Base-by-base conservation (phyloP, 1,284 basidiomycete species). In the Mycena citricolor region DNA sequence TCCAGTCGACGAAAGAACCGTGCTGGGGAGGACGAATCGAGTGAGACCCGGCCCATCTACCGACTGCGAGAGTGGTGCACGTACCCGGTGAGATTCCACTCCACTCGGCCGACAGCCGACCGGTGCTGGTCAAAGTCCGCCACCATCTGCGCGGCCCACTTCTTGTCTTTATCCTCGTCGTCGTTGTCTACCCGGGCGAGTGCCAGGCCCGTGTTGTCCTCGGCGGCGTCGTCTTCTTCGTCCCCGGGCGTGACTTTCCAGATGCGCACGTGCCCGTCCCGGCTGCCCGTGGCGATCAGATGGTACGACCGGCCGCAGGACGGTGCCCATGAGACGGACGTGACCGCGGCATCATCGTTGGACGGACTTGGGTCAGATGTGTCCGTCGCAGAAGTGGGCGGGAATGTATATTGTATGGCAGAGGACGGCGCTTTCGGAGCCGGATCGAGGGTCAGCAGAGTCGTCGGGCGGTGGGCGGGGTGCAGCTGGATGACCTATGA, bases 271-370 rank as follows among this genome's bases (percentile, higher is more conserved):
- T 79, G 77, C 1, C 92, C 91, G 59, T 94, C 93, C 29, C 91
- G 73, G 28, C 83, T 75, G 5, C 92, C 94, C 0, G 91, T 90
- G 2, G 94, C 94, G 51, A 97, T 74, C 33, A 95, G 81, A 59
- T 97, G 94, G 64, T 93, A 94, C 1, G 88, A 89, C 17, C 92
- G 76, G 1, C 94, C 94, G 55, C 90, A 94, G 0, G 85, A 86
- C 1, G 94, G 90, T 2, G 94, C 91, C 92, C 93, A 97, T 4
- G 90, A 74, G 31, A 97, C 77, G 20, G 83, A 82, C 0, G 86
- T 88, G 40, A 94, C 77, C 2, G 91, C 77, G 12, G 49, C 51
- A 28, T 71, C 65, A n/a, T 63, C 57, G 22, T 67, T 56, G 11
- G 50, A 20, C 4, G 69, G 61, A 10, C n/a, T n/a, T n/a, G 49